Evolutionary conservation across 2,329 filamentous ascomycete genomes (phyloP).

Genomic region (Ceratocystis variospora): DNA sequence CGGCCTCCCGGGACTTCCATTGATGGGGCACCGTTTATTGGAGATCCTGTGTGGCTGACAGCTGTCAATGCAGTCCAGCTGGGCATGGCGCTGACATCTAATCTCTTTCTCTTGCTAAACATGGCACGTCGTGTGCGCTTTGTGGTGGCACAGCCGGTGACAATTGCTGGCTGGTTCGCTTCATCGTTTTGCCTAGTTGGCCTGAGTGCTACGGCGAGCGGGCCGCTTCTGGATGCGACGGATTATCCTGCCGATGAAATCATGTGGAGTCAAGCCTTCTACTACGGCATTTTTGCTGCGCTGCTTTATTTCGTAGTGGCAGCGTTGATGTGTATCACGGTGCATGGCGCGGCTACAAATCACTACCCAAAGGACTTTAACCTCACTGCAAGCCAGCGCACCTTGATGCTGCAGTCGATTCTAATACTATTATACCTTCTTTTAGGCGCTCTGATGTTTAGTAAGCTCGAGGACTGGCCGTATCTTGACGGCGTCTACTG

Average conservation of each 20-base stretch:
- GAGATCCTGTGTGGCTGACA: conserved; percentile 61
- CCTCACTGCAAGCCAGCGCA: conserved; percentile 68
- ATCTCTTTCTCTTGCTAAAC: conserved; percentile 71
- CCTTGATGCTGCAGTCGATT: conserved; percentile 82
- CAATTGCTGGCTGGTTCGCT: conserved; percentile 66
- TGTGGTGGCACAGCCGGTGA: conserved; percentile 66
- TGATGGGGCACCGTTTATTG: conserved; percentile 34
- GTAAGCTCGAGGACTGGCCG: conserved; percentile 55
- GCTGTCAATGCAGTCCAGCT: conserved; percentile 67
- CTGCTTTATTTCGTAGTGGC: conserved; percentile 67
- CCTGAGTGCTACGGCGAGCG: conserved; percentile 51
- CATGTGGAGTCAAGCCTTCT: conserved; percentile 67
- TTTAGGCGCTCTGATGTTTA: conserved; percentile 63
- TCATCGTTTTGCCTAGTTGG: conserved; percentile 52
- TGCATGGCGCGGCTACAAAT: conserved; percentile 53
- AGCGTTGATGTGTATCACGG: conserved; percentile 63
- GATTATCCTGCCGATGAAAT: conserved; percentile 35
- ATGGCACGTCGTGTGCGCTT: conserved; percentile 73
- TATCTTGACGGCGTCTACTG: conserved; percentile 71
- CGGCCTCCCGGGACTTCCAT: conserved; percentile 35
- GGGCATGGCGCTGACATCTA: conserved; percentile 60
- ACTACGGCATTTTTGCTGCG: conserved; percentile 70
- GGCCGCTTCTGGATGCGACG: conserved; percentile 33
- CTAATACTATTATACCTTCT: conserved; percentile 70
- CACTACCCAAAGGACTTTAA: conserved; percentile 69